Evolutionary conservation across 1,284 basidiomycete species (phyloP).

Genomic region (Trametes pubescens): DNA sequence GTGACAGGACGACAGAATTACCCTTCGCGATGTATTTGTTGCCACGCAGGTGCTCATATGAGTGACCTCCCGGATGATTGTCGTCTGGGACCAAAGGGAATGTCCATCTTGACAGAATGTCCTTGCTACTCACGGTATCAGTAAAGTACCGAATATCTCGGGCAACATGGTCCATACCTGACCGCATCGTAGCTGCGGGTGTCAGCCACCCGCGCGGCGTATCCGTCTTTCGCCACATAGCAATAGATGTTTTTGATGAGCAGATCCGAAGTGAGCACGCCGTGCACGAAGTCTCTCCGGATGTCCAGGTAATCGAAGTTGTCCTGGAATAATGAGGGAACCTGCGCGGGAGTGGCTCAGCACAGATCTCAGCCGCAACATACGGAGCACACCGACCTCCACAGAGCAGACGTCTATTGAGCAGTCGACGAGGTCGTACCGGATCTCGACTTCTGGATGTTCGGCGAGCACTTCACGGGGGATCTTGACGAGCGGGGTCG

Average conservation of each 20-base stretch:
- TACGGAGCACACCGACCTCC: slow-evolving; percentile 58
- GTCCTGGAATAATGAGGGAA: slow-evolving; percentile 97
- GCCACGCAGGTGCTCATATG: slow-evolving; percentile 85
- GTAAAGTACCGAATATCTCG: background rate
- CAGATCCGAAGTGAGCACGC: slow-evolving; percentile 95
- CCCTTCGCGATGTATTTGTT: slow-evolving; percentile 88
- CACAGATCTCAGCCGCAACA: background rate
- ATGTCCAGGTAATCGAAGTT: slow-evolving; percentile 98
- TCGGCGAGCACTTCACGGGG: slow-evolving; percentile 74
- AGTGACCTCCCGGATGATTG: slow-evolving; percentile 83
- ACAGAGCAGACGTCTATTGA: slow-evolving; percentile 93
- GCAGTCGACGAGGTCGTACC: slow-evolving; percentile 90
- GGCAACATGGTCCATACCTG: slow-evolving; percentile 56
- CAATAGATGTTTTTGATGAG: slow-evolving; percentile 96
- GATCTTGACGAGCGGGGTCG: slow-evolving; percentile 63
- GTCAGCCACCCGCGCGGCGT: slow-evolving; percentile 89
- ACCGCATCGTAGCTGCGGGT: slow-evolving; percentile 91
- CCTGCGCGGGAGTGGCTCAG: slow-evolving; percentile 52
- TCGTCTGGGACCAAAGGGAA: slow-evolving; percentile 96
- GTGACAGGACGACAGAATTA: slow-evolving; percentile 75
- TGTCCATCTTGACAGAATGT: slow-evolving; percentile 92
- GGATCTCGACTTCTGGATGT: slow-evolving; percentile 82
- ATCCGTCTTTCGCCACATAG: slow-evolving; percentile 86
- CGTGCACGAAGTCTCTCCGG: slow-evolving; percentile 93
- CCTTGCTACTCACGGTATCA: slow-evolving; percentile 67